Evolutionary conservation across 257 asterid genomes (phyloP).

Genomic region (Anisodus acutangulus): DNA sequence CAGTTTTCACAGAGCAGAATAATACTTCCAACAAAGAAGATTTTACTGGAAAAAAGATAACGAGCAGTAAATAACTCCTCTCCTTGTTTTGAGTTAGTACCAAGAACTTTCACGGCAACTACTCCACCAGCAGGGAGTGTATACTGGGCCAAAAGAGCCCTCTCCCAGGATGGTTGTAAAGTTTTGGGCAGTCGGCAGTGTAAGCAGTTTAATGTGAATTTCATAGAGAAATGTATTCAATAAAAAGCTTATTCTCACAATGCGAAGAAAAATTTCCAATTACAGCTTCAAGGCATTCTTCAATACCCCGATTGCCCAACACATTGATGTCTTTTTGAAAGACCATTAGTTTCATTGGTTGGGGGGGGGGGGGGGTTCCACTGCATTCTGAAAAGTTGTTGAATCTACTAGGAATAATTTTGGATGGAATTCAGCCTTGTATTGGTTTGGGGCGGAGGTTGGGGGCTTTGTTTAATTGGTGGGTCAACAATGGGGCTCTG

Average conservation of each 20-base stretch:
- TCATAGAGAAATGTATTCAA: not conserved
- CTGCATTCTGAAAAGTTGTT: too few relatives aligned
- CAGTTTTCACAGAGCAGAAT: slow-evolving; percentile 10
- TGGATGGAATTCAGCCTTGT: too few relatives aligned
- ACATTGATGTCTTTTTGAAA: not conserved
- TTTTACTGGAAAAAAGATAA: not conserved
- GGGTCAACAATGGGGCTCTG: too few relatives aligned
- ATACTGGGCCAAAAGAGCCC: slow-evolving; percentile 96
- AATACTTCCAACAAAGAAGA: not conserved
- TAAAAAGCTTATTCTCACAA: not conserved
- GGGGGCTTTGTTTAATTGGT: too few relatives aligned
- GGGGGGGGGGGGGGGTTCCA: too few relatives aligned
- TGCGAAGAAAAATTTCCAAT: not conserved
- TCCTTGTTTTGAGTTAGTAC: slow-evolving; percentile 95
- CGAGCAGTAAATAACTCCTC: slow-evolving; percentile 76
- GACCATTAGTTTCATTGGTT: slow-evolving; percentile 16
- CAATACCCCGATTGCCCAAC: not conserved
- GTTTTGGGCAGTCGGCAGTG: slow-evolving; percentile 48
- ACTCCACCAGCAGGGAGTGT: slow-evolving; percentile 74
- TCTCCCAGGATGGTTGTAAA: slow-evolving; percentile 87
- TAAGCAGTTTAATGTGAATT: not conserved
- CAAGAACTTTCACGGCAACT: slow-evolving; percentile 39
- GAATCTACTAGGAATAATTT: too few relatives aligned
- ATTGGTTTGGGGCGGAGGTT: too few relatives aligned
- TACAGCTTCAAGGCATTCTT: slow-evolving; percentile 5